Conservation (phyloP, 2,329 filamentous ascomycete genomes). For the Ceratocystis destructans region DNA sequence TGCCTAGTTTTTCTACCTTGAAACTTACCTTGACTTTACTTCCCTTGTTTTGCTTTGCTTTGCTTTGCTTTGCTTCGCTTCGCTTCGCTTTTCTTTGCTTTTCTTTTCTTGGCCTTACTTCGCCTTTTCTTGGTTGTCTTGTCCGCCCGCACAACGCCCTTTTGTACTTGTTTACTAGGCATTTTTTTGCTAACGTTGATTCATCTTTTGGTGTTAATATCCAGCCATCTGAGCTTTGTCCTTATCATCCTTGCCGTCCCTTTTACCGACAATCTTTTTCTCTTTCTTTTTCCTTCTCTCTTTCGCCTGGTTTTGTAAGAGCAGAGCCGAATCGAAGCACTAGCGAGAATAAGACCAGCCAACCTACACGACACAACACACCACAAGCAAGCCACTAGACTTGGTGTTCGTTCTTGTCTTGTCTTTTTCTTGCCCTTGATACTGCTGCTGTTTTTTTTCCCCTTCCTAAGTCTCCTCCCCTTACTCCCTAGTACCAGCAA, state of each 20-base stretch:
- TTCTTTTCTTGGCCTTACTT: neutral
- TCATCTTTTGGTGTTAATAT: slow-evolving; percentile 5
- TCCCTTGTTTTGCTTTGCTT: neutral
- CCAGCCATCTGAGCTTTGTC: slow-evolving; percentile 9
- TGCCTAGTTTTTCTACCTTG: neutral
- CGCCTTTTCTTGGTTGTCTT: neutral
- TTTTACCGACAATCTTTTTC: slow-evolving; percentile 6
- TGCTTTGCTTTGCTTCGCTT: neutral
- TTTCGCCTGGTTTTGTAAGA: slow-evolving; percentile 2
- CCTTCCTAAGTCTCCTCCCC: neutral
- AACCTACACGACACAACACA: neutral
- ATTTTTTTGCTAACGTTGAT: slow-evolving; percentile 5
- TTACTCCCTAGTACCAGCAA: neutral
- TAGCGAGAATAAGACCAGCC: neutral
- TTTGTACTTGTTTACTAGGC: neutral
- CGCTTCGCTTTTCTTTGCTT: neutral
- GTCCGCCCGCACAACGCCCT: neutral
- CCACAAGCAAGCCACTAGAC: neutral
- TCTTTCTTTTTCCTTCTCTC: slow-evolving; percentile 1
- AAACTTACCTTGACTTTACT: neutral
- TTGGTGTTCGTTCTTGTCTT: neutral
- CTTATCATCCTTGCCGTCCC: slow-evolving; percentile 10
- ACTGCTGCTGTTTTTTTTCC: neutral
- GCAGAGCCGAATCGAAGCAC: neutral
- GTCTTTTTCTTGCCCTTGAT: neutral